Percentiles rank a stretch among this genome's conserved stretches.
These are phyloP conservation scores for Petunia axillaris DNA, from an alignment of 257 asterid genomes.

Conservation along the genomic window DNA sequence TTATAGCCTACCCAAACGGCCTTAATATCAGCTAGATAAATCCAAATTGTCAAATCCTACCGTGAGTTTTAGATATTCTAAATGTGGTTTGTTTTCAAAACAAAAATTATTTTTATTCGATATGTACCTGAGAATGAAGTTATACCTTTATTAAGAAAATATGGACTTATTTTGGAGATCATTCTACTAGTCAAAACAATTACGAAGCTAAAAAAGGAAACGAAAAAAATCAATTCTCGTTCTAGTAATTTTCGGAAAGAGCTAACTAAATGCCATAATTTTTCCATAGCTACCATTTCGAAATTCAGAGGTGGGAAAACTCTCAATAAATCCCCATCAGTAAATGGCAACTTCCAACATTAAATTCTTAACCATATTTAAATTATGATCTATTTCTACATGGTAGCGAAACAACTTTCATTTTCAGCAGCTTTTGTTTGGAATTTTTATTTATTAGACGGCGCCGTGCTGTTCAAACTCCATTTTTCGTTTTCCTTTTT, in stretches of 20 bases:
- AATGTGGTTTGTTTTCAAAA: no score
- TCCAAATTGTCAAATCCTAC: no score
- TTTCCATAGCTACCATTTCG: background rate
- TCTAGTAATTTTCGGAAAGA: background rate
- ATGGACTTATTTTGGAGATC: no score
- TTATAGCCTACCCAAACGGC: no score
- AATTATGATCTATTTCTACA: background rate
- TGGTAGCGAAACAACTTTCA: slow-evolving; percentile 28
- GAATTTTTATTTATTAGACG: background rate
- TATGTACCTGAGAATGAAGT: no score
- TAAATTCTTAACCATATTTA: background rate
- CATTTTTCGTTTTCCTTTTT: no score
- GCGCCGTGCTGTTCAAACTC: background rate
- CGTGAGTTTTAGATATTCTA: no score
- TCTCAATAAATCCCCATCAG: background rate
- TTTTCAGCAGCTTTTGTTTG: background rate
- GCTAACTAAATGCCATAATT: background rate
- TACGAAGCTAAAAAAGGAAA: background rate
- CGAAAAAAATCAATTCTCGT: background rate
- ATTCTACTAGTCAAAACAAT: no score
- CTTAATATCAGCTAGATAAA: no score
- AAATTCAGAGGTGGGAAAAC: no score
- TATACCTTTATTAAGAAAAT: no score
- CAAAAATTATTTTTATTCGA: no score
- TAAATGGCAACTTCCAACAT: background rate